phyloP scores from a whole-genome alignment of 495 filamentous ascomycete species.

The Hypoxylon lienhwacheense region DNA sequence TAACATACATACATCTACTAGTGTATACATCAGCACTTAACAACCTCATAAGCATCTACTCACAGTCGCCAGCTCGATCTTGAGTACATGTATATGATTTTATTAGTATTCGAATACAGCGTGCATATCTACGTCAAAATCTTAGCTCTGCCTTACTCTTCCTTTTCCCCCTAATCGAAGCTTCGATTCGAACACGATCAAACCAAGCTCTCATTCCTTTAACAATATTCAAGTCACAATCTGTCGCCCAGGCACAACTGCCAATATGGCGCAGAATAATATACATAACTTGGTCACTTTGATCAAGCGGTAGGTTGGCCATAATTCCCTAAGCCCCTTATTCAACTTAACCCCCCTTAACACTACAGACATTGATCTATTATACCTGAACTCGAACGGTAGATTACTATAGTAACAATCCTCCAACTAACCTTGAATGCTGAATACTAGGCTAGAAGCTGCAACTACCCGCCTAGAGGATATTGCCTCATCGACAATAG shows the following conservation, averaged over 20 bases:
- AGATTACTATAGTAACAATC: background rate
- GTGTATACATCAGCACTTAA: slow-evolving; percentile 29
- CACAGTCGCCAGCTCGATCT: background rate
- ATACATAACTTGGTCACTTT: slow-evolving; percentile 97
- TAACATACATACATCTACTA: slow-evolving; percentile 2
- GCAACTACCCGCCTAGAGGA: slow-evolving; percentile 96
- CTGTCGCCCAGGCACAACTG: slow-evolving; percentile 6
- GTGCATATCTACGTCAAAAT: background rate
- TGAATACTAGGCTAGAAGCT: slow-evolving; percentile 83
- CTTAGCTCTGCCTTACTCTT: background rate
- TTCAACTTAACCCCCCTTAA: background rate
- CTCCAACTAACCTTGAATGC: slow-evolving; percentile 29
- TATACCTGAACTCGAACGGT: background rate
- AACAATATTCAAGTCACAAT: background rate
- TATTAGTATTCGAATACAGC: slow-evolving; percentile 7
- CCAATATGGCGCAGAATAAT: slow-evolving; percentile 60
- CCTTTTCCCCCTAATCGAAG: slow-evolving; percentile 17
- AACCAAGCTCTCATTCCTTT: slow-evolving; percentile 11
- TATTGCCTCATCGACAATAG: slow-evolving; percentile 75
- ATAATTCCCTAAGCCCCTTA: background rate
- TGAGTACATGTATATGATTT: background rate
- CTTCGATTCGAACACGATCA: slow-evolving; percentile 13
- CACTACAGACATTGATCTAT: background rate
- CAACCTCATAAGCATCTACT: slow-evolving; percentile 10
- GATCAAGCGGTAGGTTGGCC: slow-evolving; percentile 82